These are phyloP conservation scores for Onygenales sp. DNA, from an alignment of 2,329 filamentous ascomycete species.

Conservation along the genomic window DNA sequence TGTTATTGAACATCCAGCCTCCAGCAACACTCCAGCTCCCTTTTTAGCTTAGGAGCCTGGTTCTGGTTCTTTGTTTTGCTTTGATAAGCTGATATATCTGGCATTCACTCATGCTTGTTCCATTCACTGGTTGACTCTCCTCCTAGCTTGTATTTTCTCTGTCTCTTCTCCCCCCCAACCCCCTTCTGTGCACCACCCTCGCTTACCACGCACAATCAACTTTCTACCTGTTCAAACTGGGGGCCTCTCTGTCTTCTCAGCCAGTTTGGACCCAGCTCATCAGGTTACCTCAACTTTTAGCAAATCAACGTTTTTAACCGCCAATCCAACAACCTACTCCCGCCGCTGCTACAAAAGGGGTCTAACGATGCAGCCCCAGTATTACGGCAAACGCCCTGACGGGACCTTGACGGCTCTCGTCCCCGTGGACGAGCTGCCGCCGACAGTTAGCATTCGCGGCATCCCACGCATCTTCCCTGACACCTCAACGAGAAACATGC, in stretches of 20 bases:
- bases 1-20: too few species aligned
- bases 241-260: not conserved
- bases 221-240: too few species aligned
- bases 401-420: slow-evolving; percentile 33
- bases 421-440: slow-evolving; percentile 37
- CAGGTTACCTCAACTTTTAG: too few species aligned
- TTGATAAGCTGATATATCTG: not conserved
- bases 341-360: not conserved
- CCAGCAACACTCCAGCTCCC: too few species aligned
- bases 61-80: not conserved
- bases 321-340: not conserved
- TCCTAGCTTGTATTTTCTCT: not conserved
- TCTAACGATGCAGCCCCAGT: slow-evolving; percentile 24
- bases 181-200: not conserved
- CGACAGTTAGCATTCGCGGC: slow-evolving; percentile 25
- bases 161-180: not conserved
- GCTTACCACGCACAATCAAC: not conserved
- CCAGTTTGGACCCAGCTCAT: too few species aligned
- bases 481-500: slow-evolving; percentile 33
- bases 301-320: not conserved
- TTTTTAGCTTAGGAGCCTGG: too few species aligned
- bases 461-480: slow-evolving; percentile 26
- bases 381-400: slow-evolving; percentile 34
- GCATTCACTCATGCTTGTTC: not conserved
- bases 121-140: not conserved